Evolutionary conservation across 768 basidiomycete species (phyloP).

Genomic region (Suillus occidentalis): DNA sequence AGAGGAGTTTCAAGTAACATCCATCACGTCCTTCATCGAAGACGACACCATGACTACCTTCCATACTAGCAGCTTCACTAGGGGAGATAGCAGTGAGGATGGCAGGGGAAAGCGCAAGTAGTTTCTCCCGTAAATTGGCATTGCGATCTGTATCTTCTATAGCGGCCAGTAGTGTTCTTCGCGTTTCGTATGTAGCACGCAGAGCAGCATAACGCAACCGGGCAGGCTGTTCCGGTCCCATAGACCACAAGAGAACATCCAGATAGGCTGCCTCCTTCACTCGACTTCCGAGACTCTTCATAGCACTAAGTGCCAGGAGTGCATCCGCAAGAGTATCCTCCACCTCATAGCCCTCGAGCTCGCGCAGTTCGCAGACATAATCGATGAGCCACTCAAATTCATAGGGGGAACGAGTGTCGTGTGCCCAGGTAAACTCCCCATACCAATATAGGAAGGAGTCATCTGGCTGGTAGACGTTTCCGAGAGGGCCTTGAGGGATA

Average conservation of each 20-base stretch:
- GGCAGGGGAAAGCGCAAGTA: constrained; percentile 4
- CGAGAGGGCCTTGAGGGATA: neutral
- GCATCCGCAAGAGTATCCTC: constrained; percentile 12
- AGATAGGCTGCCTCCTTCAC: constrained; percentile 5
- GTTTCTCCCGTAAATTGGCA: neutral
- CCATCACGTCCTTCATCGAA: constrained; percentile 2
- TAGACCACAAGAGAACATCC: constrained; percentile 8
- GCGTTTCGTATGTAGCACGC: constrained; percentile 1
- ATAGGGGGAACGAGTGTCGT: neutral
- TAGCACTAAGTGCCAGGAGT: constrained; percentile 9
- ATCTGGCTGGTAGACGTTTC: neutral
- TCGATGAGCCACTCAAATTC: constrained; percentile 12
- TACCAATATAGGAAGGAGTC: constrained; percentile 7
- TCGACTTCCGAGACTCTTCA: neutral
- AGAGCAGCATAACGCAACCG: constrained; percentile 11
- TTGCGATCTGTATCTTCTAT: neutral
- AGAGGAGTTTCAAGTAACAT: constrained; percentile 4
- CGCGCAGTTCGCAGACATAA: constrained; percentile 5
- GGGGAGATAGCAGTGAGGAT: constrained; percentile 4
- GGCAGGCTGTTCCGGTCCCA: constrained; percentile 9
- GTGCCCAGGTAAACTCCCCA: constrained; percentile 3
- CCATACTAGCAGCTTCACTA: constrained; percentile 3
- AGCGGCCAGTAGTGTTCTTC: neutral
- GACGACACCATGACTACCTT: neutral
- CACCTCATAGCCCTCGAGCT: constrained; percentile 3